These are phyloP conservation scores for Lasiodiplodia gonubiensis DNA, from an alignment of 2,329 filamentous ascomycete species.

Conservation along the genomic window DNA sequence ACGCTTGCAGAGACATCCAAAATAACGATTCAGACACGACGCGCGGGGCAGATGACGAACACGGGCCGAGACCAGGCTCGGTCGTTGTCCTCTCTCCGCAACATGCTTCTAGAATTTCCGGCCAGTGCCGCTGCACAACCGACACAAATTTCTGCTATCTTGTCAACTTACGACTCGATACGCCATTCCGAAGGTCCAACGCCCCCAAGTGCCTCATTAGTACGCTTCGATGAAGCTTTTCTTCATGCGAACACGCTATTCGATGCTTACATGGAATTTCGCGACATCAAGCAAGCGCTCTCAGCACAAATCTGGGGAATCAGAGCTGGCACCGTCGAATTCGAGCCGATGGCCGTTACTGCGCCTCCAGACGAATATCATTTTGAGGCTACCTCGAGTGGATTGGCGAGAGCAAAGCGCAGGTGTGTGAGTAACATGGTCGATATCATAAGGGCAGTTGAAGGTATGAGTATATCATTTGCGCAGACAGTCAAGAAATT, in stretches of 20 bases:
- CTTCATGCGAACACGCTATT: neutral
- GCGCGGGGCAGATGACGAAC: too few relatives aligned
- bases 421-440: neutral
- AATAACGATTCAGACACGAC: too few relatives aligned
- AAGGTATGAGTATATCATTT: neutral
- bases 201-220: too few relatives aligned
- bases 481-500: neutral
- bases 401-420: neutral
- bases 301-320: neutral
- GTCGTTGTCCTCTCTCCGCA: too few relatives aligned
- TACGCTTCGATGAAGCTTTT: neutral
- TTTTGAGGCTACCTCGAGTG: neutral
- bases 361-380: too few relatives aligned
- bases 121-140: too few relatives aligned
- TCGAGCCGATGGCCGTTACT: neutral
- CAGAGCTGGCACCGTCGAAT: neutral
- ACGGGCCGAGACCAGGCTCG: too few relatives aligned
- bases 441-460: neutral
- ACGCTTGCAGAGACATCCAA: too few relatives aligned
- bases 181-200: too few relatives aligned
- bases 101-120: too few relatives aligned
- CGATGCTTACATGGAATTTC: neutral
- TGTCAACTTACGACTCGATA: neutral
- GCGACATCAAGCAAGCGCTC: neutral
- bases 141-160: too few relatives aligned